Conservation (phyloP, 129 eudicot species). For the Flaveria ramosissima region DNA sequence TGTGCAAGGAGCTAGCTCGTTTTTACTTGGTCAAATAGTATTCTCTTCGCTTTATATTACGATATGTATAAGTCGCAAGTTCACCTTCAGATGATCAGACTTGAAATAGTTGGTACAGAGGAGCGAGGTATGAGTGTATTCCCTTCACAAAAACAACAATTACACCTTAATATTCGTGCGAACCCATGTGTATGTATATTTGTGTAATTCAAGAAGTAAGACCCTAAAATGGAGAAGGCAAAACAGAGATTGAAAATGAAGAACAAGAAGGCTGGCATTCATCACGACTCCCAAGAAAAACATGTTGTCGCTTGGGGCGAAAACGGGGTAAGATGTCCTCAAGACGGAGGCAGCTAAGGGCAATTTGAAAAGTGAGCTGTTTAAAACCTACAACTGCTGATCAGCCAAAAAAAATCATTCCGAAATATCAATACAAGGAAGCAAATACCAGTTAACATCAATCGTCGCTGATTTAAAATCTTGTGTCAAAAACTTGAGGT, state of each 20-base stretch:
- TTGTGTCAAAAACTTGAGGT: background rate
- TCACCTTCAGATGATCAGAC: too few species aligned
- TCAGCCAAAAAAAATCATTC: too few species aligned
- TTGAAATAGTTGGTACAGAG: too few species aligned
- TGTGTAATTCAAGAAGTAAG: constrained; percentile 39
- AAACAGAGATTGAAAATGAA: constrained; percentile 48
- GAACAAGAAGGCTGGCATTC: constrained; percentile 46
- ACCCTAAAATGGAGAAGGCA: constrained; percentile 55
- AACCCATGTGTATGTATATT: background rate
- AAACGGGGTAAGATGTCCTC: background rate
- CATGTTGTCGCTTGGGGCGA: constrained; percentile 45
- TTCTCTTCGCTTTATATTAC: too few species aligned
- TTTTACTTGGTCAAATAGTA: background rate
- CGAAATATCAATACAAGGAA: too few species aligned
- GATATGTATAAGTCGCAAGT: too few species aligned
- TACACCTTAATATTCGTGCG: background rate
- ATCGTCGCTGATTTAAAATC: background rate
- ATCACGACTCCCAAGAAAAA: constrained; percentile 56
- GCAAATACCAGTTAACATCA: background rate
- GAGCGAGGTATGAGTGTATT: constrained; percentile 52
- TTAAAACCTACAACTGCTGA: too few species aligned
- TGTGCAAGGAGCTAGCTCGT: too few species aligned
- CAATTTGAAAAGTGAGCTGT: too few species aligned
- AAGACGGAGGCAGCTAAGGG: constrained; percentile 33
- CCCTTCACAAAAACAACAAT: background rate